These are phyloP conservation scores for Xanthoconium stramineum DNA, from an alignment of 768 basidiomycete genomes.

Conservation along the genomic window DNA sequence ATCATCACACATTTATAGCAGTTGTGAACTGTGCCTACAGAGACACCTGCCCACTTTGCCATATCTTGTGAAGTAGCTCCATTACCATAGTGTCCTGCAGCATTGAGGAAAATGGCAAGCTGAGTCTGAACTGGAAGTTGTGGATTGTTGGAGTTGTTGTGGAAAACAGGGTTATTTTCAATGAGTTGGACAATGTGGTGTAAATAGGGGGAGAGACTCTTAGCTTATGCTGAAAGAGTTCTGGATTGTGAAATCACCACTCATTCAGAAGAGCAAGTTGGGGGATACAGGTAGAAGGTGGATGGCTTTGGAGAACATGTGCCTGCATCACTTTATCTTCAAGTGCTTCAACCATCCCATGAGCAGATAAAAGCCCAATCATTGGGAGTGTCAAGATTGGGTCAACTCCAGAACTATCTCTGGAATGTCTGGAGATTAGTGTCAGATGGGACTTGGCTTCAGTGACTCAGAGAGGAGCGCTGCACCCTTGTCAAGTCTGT, in stretches of 20 bases:
- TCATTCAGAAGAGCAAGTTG: neutral
- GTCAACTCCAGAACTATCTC: too few relatives aligned
- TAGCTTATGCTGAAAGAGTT: neutral
- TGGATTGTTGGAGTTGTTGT: neutral
- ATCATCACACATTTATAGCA: neutral
- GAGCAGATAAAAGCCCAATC: too few relatives aligned
- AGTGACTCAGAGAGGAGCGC: too few relatives aligned
- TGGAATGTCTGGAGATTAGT: too few relatives aligned
- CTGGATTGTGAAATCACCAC: neutral
- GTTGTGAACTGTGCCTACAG: slow-evolving; percentile 12
- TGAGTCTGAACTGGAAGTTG: slow-evolving; percentile 30
- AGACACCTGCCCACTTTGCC: slow-evolving; percentile 18
- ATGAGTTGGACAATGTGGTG: neutral
- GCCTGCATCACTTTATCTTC: neutral
- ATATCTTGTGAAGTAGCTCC: slow-evolving; percentile 16
- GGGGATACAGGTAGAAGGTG: neutral
- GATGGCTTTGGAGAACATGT: neutral
- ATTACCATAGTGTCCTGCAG: slow-evolving; percentile 23
- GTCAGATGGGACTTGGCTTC: too few relatives aligned
- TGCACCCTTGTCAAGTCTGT: too few relatives aligned
- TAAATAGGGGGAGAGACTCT: neutral
- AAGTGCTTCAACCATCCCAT: neutral
- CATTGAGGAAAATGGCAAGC: slow-evolving; percentile 25
- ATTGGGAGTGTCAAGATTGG: too few relatives aligned
- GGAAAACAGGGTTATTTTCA: neutral